Evolutionary conservation across 2,329 filamentous ascomycete species (phyloP).

Genomic region (Monosporascus sp.): DNA sequence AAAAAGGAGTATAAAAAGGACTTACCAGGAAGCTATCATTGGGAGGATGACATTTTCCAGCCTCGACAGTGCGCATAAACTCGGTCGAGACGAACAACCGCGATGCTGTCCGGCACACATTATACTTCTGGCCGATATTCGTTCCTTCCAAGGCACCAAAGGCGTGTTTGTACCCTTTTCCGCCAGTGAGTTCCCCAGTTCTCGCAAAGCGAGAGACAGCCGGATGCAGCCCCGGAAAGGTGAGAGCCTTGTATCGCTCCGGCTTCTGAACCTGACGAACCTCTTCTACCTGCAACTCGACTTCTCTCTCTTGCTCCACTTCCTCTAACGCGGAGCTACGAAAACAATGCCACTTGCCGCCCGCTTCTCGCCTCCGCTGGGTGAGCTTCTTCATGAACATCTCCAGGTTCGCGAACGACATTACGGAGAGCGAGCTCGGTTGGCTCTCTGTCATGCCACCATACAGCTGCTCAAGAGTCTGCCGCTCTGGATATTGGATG

Average conservation of each 20-base stretch:
- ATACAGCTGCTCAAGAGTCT: slow-evolving; percentile 55
- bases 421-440: slow-evolving; percentile 17
- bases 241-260: slow-evolving; percentile 30
- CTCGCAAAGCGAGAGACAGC: slow-evolving; percentile 39
- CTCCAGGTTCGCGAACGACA: slow-evolving; percentile 12
- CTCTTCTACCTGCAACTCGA: slow-evolving; percentile 53
- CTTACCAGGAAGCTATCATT: slow-evolving; percentile 31
- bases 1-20: slow-evolving; percentile 6
- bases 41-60: slow-evolving; percentile 3
- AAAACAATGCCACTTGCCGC: slow-evolving; percentile 33
- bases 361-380: slow-evolving; percentile 13
- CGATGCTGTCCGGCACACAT: slow-evolving; percentile 17
- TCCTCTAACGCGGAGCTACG: slow-evolving; percentile 50
- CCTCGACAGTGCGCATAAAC: slow-evolving; percentile 38
- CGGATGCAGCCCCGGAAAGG: slow-evolving; percentile 41
- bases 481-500: slow-evolving; percentile 48
- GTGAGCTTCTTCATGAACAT: slow-evolving; percentile 27
- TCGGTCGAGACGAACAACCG: slow-evolving; percentile 38
- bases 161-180: slow-evolving; percentile 34
- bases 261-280: slow-evolving; percentile 50
- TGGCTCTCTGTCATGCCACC: slow-evolving; percentile 14
- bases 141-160: slow-evolving; percentile 37
- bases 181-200: slow-evolving; percentile 33
- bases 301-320: slow-evolving; percentile 54
- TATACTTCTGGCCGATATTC: slow-evolving; percentile 27